phyloP scores from a whole-genome alignment of 371 early-diverging fungal species.

The Cokeromyces recurvatus region DNA sequence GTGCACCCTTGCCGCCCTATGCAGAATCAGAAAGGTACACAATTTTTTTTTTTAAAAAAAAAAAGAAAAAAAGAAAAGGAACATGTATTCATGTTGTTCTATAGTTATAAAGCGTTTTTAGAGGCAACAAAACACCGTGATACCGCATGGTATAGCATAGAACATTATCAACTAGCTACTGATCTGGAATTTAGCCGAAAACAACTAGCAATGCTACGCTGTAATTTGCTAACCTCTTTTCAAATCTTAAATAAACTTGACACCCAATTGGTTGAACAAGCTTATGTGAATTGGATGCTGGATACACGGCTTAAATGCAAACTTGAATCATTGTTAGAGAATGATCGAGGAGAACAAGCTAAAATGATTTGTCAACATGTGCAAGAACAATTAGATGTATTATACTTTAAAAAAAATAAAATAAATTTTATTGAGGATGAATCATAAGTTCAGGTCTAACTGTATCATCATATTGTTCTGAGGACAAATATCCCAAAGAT shows the following conservation, averaged over 20 bases:
- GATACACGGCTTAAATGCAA: slow-evolving; percentile 39
- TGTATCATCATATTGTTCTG: slow-evolving; percentile 78
- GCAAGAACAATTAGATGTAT: no score
- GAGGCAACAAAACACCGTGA: background rate
- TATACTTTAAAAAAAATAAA: no score
- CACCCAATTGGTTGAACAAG: slow-evolving; percentile 36
- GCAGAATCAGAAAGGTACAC: slow-evolving; percentile 17
- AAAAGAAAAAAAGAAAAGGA: no score
- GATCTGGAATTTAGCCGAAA: slow-evolving; percentile 44
- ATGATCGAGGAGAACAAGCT: no score
- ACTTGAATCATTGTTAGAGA: no score
- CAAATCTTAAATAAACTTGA: slow-evolving; percentile 45
- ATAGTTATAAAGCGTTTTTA: slow-evolving; percentile 3
- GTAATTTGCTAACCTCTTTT: slow-evolving; percentile 43
- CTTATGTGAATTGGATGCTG: slow-evolving; percentile 51
- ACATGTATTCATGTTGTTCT: background rate
- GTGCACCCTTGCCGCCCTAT: slow-evolving; percentile 13
- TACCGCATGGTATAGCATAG: slow-evolving; percentile 16
- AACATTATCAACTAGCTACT: slow-evolving; percentile 38
- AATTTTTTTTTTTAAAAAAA: no score
- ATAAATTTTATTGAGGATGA: slow-evolving; percentile 5
- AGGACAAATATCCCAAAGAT: slow-evolving; percentile 62
- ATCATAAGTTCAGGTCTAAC: slow-evolving; percentile 84
- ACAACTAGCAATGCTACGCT: slow-evolving; percentile 41
- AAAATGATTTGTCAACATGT: no score